A percentile compares a stretch with the other conserved stretches of the same genome.
phyloP scores from a whole-genome alignment of 495 filamentous ascomycete genomes.

The Aspergillus carlsbadensis region DNA sequence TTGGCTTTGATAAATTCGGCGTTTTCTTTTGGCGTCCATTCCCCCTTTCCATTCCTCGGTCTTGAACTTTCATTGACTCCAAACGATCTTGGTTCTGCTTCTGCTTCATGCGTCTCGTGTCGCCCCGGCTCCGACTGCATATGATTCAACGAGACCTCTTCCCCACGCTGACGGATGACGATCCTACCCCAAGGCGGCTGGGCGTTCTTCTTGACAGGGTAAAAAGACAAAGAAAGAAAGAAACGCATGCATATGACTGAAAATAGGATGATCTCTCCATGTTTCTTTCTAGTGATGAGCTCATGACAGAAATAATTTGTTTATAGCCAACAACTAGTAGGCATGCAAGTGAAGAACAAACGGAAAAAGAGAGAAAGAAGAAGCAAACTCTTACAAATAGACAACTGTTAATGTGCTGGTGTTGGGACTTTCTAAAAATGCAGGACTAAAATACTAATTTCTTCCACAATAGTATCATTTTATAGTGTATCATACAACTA shows the following conservation, averaged over 20 bases:
- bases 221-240: background rate
- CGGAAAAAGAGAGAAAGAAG: background rate
- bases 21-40: conserved; percentile 28
- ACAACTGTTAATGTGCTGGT: background rate
- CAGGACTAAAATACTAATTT: no score
- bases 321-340: conserved; percentile 16
- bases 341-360: background rate
- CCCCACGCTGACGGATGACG: background rate
- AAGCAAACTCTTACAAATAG: background rate
- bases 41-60: background rate
- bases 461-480: no score
- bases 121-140: background rate
- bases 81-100: conserved; percentile 2
- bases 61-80: background rate
- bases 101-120: background rate
- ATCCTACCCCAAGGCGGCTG: background rate
- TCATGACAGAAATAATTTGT: conserved; percentile 20
- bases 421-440: background rate
- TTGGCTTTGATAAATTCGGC: conserved; percentile 26
- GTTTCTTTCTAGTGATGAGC: conserved; percentile 17
- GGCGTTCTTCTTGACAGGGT: background rate
- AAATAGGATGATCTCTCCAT: conserved; percentile 11
- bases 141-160: background rate
- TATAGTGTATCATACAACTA: no score
- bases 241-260: conserved; percentile 7